A percentile compares a stretch with the other conserved stretches of the same genome.
phyloP scores from a whole-genome alignment of 129 eudicot species.

The Centrapalus pauciflorus region DNA sequence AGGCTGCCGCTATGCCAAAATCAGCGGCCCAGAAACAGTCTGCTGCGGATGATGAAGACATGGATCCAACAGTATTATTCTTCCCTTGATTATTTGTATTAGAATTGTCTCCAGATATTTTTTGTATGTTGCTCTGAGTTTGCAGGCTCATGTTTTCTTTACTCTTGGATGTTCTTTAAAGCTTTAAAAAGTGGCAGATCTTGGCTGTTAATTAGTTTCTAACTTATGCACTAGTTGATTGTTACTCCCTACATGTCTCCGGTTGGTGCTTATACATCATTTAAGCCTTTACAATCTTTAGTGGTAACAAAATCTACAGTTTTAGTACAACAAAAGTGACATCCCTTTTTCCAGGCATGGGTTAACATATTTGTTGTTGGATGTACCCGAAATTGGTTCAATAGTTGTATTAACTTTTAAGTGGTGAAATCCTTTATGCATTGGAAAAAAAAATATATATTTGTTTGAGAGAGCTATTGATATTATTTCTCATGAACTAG shows the following conservation, averaged over 20 bases:
- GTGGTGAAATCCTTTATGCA: not conserved
- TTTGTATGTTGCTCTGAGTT: too few species aligned
- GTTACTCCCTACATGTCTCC: not conserved
- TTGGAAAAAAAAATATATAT: not conserved
- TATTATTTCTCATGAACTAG: too few species aligned
- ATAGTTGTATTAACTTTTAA: not conserved
- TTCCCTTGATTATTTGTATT: not conserved
- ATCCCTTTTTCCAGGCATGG: too few species aligned
- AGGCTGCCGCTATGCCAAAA: constrained; percentile 48
- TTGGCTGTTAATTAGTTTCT: not conserved
- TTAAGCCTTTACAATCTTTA: too few species aligned
- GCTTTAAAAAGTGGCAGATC: not conserved
- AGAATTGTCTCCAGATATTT: not conserved
- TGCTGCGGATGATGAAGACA: constrained; percentile 78
- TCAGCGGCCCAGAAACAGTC: constrained; percentile 40
- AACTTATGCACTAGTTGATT: not conserved
- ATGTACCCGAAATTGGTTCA: too few species aligned
- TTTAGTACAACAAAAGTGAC: too few species aligned
- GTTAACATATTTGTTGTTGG: too few species aligned
- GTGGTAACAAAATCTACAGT: too few species aligned
- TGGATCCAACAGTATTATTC: constrained; percentile 79
- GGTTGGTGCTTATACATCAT: not conserved
- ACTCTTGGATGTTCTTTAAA: not conserved
- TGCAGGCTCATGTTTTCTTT: not conserved
- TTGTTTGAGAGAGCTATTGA: not conserved